Evolutionary conservation across 441 rosid species (phyloP).

Genomic region (Gossypium davidsonii): DNA sequence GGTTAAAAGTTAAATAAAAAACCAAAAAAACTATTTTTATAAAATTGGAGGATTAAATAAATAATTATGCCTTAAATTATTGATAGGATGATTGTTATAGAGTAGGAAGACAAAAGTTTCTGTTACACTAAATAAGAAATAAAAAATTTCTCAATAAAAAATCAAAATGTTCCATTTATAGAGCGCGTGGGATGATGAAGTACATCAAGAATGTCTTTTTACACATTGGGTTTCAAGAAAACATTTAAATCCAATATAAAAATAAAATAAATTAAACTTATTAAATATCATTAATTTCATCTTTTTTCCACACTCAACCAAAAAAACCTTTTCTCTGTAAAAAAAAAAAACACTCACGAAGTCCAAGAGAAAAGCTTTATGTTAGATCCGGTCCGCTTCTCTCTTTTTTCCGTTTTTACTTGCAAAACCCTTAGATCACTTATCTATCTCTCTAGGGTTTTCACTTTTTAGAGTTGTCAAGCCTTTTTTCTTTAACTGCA

Average conservation of each 20-base stretch:
- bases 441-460: not conserved
- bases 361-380: not conserved
- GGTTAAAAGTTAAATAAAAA: too few species aligned
- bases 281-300: not conserved
- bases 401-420: not conserved
- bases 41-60: too few species aligned
- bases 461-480: constrained; percentile 14
- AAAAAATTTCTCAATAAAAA: not conserved
- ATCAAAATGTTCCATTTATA: not conserved
- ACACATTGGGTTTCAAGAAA: not conserved
- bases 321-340: not conserved
- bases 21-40: too few species aligned
- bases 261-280: not conserved
- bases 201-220: constrained; percentile 24
- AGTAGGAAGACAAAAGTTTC: too few species aligned
- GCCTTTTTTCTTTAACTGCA: constrained; percentile 1
- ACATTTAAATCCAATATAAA: not conserved
- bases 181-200: constrained; percentile 23
- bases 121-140: too few species aligned
- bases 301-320: not conserved
- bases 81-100: too few species aligned
- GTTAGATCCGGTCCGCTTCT: constrained; percentile 27
- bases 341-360: not conserved
- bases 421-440: constrained; percentile 30
- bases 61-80: too few species aligned